Base-by-base conservation (phyloP, 2,329 filamentous ascomycete genomes). In the Tolypocladium inflatum region DNA sequence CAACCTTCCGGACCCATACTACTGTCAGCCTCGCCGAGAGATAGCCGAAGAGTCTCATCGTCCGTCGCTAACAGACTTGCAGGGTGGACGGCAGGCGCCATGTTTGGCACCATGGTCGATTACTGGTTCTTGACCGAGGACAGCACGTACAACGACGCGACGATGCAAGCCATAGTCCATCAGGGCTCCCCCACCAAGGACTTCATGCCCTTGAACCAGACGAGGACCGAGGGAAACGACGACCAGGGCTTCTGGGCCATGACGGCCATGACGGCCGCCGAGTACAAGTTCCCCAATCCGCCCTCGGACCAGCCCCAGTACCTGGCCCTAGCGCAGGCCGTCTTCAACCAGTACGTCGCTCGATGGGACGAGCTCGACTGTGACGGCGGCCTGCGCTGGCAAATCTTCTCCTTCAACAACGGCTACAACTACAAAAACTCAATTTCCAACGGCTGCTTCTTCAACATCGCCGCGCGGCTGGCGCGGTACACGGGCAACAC, bases 171-270 rank as follows among this genome's bases (percentile, higher is more conserved):
- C 2, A 66, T 89, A 64, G 65, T 83, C 9, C 82, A 85, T 65
- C 86, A 89, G 68, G 78, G 76, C 39, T 82, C 84, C 43, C 72
- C 78, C n/a, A 78, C 83, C 61, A 66, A 70, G 15, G 82, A 88
- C 67, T 88, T 79, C 68, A 86, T 88, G 84, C 87, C 87, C 3
- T 67, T 70, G n/a, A 87, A 87, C 70, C 84, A 86, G 70, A 85
- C 83, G 8, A 71, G 75, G 54, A 80, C 79, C 2, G 71, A 80
- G 61, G 87, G 87, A 62, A 90, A 90, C 71, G 88, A 91, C 62
- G 88, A 90, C 65, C 88, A 90, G 70, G 86, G 88, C 7, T 93
- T 94, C 73, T 95, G 90, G 90, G 89, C 83, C n/a, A 81, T 94
- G 77, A 84, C 90, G 1, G 88, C 87, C 60, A 88, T 95, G 78